Evolutionary conservation across 179 eudicot species (phyloP).

Genomic region (Corrigiola litoralis): DNA sequence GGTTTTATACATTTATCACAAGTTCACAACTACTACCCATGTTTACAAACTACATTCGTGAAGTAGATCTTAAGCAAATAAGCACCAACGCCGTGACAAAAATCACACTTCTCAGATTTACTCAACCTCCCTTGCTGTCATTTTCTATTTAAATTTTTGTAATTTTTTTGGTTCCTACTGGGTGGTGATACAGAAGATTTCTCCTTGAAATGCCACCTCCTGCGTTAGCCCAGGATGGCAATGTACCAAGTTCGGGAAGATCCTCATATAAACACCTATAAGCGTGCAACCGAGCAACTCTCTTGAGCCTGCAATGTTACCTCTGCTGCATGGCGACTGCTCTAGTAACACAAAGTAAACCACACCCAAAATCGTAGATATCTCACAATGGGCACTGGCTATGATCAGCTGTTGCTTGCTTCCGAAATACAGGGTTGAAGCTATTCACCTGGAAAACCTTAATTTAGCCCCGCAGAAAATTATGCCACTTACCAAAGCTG

Average conservation of each 20-base stretch:
- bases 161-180: not conserved
- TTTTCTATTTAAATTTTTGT: not conserved
- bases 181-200: not conserved
- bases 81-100: constrained; percentile 11
- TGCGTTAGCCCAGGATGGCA: not conserved
- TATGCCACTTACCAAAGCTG: constrained; percentile 28
- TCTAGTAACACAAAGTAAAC: not conserved
- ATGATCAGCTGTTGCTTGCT: constrained; percentile 13
- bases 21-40: not conserved
- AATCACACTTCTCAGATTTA: constrained; percentile 16
- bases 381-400: constrained; percentile 10
- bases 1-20: not conserved
- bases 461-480: constrained; percentile 29
- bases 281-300: constrained; percentile 4
- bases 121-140: not conserved
- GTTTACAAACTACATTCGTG: constrained; percentile 1
- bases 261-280: not conserved
- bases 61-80: not conserved
- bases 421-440: constrained; percentile 13
- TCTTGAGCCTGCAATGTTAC: not conserved
- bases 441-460: constrained; percentile 32
- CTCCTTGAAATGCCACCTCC: not conserved
- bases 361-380: constrained; percentile 9
- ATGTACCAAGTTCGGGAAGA: not conserved
- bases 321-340: not conserved